These are phyloP conservation scores for Aspergillus sp. DNA, from an alignment of 2,329 filamentous ascomycete species.

Conservation along the genomic window DNA sequence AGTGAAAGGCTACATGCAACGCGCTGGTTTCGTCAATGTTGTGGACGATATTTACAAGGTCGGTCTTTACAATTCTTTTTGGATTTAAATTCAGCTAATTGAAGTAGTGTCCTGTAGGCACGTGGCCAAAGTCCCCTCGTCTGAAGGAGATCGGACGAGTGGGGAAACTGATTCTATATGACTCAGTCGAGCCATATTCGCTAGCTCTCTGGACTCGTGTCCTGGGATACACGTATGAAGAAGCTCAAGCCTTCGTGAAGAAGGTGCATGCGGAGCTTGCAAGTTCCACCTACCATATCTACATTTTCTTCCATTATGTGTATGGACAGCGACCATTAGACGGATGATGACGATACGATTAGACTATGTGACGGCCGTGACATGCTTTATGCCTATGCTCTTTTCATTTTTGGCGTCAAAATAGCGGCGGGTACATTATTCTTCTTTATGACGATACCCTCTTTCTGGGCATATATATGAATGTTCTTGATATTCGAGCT, in stretches of 20 bases:
- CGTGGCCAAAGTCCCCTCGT: conserved; percentile 37
- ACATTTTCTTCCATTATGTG: conserved; percentile 34
- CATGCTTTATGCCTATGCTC: conserved; percentile 5
- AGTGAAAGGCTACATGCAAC: conserved; percentile 31
- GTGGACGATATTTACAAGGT: conserved; percentile 41
- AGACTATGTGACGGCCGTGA: not conserved
- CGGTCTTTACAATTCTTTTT: not conserved
- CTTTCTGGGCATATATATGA: not conserved
- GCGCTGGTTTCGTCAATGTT: conserved; percentile 37
- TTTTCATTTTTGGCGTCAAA: not conserved
- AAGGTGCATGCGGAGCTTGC: conserved; percentile 32
- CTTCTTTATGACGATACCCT: not conserved
- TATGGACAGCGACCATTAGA: conserved; percentile 35
- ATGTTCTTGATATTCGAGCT: not conserved
- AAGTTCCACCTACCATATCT: conserved; percentile 29
- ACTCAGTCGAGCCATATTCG: conserved; percentile 41
- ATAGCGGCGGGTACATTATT: not conserved
- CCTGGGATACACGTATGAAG: conserved; percentile 35
- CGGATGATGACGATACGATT: conserved; percentile 13
- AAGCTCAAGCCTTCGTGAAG: conserved; percentile 33
- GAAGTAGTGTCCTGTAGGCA: conserved; percentile 35
- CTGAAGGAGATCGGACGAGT: conserved; percentile 40
- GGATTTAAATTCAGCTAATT: not conserved
- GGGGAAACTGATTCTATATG: conserved; percentile 32
- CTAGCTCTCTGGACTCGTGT: conserved; percentile 43